These are phyloP conservation scores for Biscutella auriculata DNA, from an alignment of 441 rosid species.

Conservation along the genomic window DNA sequence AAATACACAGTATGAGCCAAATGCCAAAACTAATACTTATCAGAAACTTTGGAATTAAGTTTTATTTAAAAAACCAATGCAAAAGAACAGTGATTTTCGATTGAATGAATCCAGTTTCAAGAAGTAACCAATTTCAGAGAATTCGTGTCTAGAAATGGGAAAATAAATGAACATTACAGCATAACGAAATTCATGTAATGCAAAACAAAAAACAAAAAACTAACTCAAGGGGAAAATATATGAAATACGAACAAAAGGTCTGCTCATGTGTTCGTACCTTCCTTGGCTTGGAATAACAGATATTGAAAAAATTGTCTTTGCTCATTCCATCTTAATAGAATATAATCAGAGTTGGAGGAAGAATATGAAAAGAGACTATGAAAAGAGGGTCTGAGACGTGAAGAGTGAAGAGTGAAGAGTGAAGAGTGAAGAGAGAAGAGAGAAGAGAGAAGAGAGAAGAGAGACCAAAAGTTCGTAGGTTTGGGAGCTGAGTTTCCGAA, in stretches of 20 bases:
- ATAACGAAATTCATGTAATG: background rate
- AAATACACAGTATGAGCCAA: background rate
- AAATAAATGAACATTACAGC: background rate
- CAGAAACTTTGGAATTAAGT: background rate
- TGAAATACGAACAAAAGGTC: background rate
- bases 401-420: too few relatives aligned
- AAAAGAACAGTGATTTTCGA: background rate
- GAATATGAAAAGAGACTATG: background rate
- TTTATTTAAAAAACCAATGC: too few relatives aligned
- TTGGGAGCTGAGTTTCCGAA: too few relatives aligned
- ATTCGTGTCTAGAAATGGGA: background rate
- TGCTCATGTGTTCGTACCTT: constrained; percentile 1
- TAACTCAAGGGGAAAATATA: background rate
- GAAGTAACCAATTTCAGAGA: background rate
- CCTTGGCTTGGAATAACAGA: background rate
- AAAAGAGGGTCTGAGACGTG: too few relatives aligned
- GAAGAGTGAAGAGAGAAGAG: too few relatives aligned
- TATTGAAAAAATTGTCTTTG: background rate
- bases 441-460: too few relatives aligned
- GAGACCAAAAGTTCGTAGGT: too few relatives aligned
- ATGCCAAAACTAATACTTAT: background rate
- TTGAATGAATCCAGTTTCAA: background rate
- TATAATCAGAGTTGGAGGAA: background rate
- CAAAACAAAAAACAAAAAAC: background rate
- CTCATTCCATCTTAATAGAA: background rate